Conservation (phyloP, 2,329 filamentous ascomycete genomes). For the Talaromyces amestolkiae region DNA sequence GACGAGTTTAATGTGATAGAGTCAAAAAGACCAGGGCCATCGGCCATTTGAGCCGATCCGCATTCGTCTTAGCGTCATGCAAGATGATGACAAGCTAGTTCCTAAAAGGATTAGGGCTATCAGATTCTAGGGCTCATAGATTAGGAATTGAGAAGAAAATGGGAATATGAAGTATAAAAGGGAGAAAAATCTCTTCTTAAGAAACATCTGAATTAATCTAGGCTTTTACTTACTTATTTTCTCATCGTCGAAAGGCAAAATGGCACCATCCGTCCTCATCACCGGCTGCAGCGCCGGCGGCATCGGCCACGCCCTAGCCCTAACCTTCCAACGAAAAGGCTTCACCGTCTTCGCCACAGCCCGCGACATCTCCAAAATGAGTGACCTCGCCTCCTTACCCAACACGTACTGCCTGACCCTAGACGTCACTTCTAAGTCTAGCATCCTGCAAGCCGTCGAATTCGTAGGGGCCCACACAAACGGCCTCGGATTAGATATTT, state of each 20-base stretch:
- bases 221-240: not conserved
- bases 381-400: not conserved
- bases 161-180: not conserved
- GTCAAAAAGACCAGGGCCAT: not conserved
- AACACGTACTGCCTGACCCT: not conserved
- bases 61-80: not conserved
- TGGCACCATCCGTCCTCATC: constrained; percentile 2
- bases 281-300: constrained; percentile 6
- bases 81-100: not conserved
- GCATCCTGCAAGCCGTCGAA: not conserved
- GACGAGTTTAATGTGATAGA: not conserved
- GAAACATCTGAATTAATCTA: not conserved
- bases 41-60: not conserved
- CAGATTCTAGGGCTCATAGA: not conserved
- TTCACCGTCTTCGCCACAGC: not conserved
- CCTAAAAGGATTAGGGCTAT: not conserved
- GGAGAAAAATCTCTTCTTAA: not conserved
- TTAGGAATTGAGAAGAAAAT: not conserved
- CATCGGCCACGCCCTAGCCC: constrained; percentile 10
- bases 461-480: not conserved
- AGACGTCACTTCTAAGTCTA: not conserved
- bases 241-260: not conserved
- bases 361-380: not conserved
- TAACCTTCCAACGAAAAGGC: constrained; percentile 10
- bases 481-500: not conserved